Evolutionary conservation across 805 yeast genomes (phyloP), one percentile per base, ranked within the genome.

Genomic region (Monosporozyma aquatica): DNA sequence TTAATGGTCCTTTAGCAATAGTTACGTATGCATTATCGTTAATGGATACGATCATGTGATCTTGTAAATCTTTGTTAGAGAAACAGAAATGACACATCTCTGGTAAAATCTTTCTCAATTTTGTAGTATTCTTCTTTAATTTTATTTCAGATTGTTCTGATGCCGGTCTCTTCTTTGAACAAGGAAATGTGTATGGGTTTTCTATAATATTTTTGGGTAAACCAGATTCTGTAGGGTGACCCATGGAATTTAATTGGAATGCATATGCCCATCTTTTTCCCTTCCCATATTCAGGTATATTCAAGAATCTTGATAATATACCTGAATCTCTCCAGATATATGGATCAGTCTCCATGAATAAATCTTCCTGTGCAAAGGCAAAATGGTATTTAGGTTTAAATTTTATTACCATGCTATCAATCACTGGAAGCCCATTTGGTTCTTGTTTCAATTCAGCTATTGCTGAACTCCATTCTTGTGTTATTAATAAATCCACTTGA

Each of bases 1-100:
- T 75, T 15, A 87, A 61, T 0, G 97, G 96, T 0, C 97, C 97
- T 55, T 83, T 87, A 0, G 95, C 94, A 13, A 80, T 69, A 0
- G 96, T 80, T 44, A 87, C 40, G 56, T 87, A 87, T 0, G 77
- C 64, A 37, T 68, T 66, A 10, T 72, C 71, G 0, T 85, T 90
- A 41, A 89, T 81, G 0, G 92, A 75, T 1, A 87, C 70, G 10
- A 87, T 75, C 82, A 89, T 77, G 58, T 87, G 94, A 2, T 83
- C 69, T 49, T 82, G 89, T 6, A 83, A 70, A 11, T 78, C 72
- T 0, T 95, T 83, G 53, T 85, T 86, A 1, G 90, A 76, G 15
- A 87, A 70, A 57, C 96, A 87, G 55, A 87, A 85, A 62, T 84
- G 87, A 56, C 97, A 87, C 35, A 67, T 62, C 11, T 66, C 68